These are phyloP conservation scores for Fraxinus sp. DNA, from an alignment of 305 asterid genomes.

Conservation along the genomic window DNA sequence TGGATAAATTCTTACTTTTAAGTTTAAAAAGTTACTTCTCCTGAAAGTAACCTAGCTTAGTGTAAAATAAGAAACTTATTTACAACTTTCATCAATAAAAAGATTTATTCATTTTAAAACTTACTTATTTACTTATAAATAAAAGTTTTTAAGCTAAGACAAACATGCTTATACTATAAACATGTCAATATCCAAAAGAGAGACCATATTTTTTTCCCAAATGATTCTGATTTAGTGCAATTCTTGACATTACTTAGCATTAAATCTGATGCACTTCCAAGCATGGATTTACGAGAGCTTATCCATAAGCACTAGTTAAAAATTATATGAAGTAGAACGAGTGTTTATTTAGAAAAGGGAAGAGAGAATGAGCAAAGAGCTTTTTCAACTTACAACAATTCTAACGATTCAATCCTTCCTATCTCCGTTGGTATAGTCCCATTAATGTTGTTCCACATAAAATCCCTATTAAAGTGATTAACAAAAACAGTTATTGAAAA, in stretches of 20 bases:
- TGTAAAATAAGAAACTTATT: neutral
- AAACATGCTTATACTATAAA: neutral
- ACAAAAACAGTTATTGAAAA: slow-evolving; percentile 16
- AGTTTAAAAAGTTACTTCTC: neutral
- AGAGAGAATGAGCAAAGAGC: slow-evolving; percentile 18
- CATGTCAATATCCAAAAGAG: neutral
- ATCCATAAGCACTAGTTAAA: neutral
- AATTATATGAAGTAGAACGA: neutral
- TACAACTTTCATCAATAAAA: neutral
- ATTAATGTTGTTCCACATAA: too few relatives aligned
- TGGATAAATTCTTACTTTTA: neutral
- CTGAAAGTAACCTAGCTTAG: neutral
- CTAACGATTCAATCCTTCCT: too few relatives aligned
- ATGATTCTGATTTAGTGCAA: too few relatives aligned
- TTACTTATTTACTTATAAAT: neutral
- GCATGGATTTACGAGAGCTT: too few relatives aligned
- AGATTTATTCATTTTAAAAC: neutral
- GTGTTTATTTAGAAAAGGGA: neutral
- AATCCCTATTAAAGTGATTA: slow-evolving; percentile 20
- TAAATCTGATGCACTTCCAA: too few relatives aligned
- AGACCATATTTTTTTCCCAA: too few relatives aligned
- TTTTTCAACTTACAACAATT: too few relatives aligned
- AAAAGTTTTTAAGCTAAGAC: neutral
- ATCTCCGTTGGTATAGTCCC: too few relatives aligned
- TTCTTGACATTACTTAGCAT: too few relatives aligned